Base-by-base conservation (phyloP, 805 yeast genomes). In the Dipodascus albidus region DNA sequence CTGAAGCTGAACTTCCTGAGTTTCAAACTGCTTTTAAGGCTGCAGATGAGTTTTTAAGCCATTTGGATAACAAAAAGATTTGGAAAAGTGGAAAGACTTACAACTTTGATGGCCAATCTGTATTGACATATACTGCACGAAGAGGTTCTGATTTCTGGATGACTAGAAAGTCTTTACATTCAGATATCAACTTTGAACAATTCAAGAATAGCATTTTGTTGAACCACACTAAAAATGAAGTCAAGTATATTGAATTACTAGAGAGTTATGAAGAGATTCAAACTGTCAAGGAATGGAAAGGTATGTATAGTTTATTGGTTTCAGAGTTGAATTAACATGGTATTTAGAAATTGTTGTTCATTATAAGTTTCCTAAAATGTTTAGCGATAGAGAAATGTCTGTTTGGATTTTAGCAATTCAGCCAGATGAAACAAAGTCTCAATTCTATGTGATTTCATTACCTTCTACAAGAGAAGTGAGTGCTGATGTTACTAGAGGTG, bases 221-320 rank as follows among this genome's bases (percentile, higher is more conserved):
- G 3, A 58, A 70, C 55, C 75, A 71, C 54, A 70, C 74, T 8
- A 64, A 61, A 49, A 60, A 71, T 50, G 75, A 71, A 57, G 61
- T 64, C 27, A 58, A 70, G 52, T 71, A 71, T 54, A 71, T 70
- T 42, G 62, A 61, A 6, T 58, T 67, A 54, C 55, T 71, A 4
- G 57, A 62, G 19, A 56, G 63, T 14, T 66, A 53, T 50, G 51
- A 60, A 41, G 53, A 51, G 38, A 55, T 70, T 1, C 60, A 58
- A 11, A 55, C 20, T 38, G 44, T 38, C 17, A 38, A 38, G 9
- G 58, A 55, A n/a, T 56, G 58, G 58, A 49, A 50, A 35, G 57
- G 58, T 56, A n/a, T 8, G 58, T 31, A 3, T n/a, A 22, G 52
- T 20, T 11, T 47, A 15, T 19, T 14, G n/a, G 17, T 15, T 17